Conservation (phyloP, 257 asterid genomes). For the Capsicum pubescens region DNA sequence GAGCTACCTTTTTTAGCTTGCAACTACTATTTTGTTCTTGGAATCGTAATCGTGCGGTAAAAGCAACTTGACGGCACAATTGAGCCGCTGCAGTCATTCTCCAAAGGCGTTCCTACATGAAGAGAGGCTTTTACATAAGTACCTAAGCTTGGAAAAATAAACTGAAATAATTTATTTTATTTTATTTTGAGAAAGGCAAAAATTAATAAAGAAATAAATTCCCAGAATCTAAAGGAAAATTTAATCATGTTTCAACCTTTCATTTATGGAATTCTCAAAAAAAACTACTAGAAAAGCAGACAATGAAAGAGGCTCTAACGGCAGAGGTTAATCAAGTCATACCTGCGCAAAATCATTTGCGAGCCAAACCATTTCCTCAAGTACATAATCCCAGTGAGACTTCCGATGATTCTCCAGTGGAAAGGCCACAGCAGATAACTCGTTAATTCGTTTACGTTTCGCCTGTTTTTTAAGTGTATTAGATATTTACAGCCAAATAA, state of each 20-base stretch:
- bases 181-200: no score
- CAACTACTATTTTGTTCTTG: constrained; percentile 45
- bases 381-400: constrained; percentile 91
- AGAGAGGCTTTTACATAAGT: constrained; percentile 26
- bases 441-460: constrained; percentile 72
- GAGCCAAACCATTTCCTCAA: constrained; percentile 98
- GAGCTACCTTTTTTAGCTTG: constrained; percentile 70
- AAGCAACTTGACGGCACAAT: constrained; percentile 61
- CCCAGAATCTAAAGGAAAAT: constrained; percentile 23
- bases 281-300: constrained; percentile 29
- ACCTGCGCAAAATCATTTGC: constrained; percentile 99
- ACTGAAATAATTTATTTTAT: not conserved
- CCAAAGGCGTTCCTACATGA: constrained; percentile 88
- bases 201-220: constrained; percentile 3
- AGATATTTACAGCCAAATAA: constrained; percentile 46
- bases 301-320: not conserved
- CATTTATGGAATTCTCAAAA: not conserved
- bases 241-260: constrained; percentile 6
- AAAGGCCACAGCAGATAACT: constrained; percentile 57
- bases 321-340: constrained; percentile 31
- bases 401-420: constrained; percentile 49
- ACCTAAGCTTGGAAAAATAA: constrained; percentile 30
- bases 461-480: constrained; percentile 66
- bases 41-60: constrained; percentile 52
- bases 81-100: constrained; percentile 75